Evolutionary conservation across 2,329 filamentous ascomycete species (phyloP).

Genomic region (Conoideocrella luteorostrata): DNA sequence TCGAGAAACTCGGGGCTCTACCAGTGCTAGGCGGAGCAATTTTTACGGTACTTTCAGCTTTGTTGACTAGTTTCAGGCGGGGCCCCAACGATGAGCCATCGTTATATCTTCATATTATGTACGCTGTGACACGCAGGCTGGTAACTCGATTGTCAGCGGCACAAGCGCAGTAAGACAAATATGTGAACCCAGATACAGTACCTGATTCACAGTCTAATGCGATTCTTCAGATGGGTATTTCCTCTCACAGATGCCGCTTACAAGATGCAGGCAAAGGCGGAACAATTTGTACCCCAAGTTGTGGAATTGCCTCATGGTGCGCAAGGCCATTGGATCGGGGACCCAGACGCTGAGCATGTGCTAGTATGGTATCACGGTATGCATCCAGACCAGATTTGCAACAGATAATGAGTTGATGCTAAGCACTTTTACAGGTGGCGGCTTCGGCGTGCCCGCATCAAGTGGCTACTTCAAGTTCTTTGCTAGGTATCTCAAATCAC

Average conservation of each 20-base stretch:
- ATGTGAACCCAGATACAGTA: background rate
- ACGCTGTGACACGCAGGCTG: conserved; percentile 12
- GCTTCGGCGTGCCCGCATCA: conserved; percentile 13
- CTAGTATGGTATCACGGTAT: conserved; percentile 17
- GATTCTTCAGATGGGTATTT: conserved; percentile 10
- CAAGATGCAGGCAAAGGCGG: conserved; percentile 8
- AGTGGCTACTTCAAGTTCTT: conserved; percentile 13
- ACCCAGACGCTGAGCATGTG: conserved; percentile 13
- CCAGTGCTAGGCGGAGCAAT: conserved; percentile 10
- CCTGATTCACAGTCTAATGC: background rate
- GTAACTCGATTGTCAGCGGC: conserved; percentile 10
- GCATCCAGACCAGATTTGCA: no score
- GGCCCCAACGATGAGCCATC: conserved; percentile 12
- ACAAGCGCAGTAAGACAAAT: conserved; percentile 12
- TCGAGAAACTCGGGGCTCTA: conserved; percentile 12
- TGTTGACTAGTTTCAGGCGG: conserved; percentile 9
- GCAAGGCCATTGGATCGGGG: conserved; percentile 16
- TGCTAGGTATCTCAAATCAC: conserved; percentile 9
- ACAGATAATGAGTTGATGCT: no score
- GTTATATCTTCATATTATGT: conserved; percentile 13
- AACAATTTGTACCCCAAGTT: conserved; percentile 5
- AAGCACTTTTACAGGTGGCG: conserved; percentile 12
- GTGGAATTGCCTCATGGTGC: conserved; percentile 13
- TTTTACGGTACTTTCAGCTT: conserved; percentile 1
- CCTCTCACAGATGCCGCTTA: conserved; percentile 11